Evolutionary conservation across 2,329 filamentous ascomycete species (phyloP), one percentile per base, ranked within the genome.

Genomic region (Pseudogymnoascus sp.): DNA sequence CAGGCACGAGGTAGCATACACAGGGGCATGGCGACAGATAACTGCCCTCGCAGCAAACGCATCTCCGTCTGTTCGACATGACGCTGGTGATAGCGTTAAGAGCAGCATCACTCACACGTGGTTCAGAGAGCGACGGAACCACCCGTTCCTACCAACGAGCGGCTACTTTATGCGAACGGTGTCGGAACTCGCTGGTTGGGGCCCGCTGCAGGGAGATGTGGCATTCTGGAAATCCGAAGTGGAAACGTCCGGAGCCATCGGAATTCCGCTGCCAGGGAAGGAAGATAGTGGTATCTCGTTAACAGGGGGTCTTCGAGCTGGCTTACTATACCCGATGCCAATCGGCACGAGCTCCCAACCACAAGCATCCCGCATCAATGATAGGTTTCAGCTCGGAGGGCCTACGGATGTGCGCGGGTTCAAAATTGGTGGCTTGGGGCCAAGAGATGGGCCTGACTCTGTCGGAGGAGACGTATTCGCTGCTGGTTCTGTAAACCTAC

Each of bases 351-450:
- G 77, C 13, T 45, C 71, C 67, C 59, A 78, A 18, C 82, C 87
- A 0, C 79, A 82, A 25, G 84, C 87, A 4, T 95, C 90, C 67
- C 86, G 90, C 31, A 83, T 97, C 70, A 97, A 95, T 72, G 94
- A 99, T 74, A 90, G 94, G 48, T 99, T 99, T 78, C 86, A 92
- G 70, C 88, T 99, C 33, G 94, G 94, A 45, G 94, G 94, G 0
- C 93, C 94, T 3, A 96, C 92, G 2, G 93, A 96, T 71, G 90
- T 99, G 12, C 89, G 94, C 61, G 94, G 94, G 1, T 99, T 99
- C 80, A 87, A 91, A 63, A 83, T 96, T 21, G 89, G 88, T 18
- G 94, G 94, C 1, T 81, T 99, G 5, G 94, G 94, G 7, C 92
- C 94, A 3, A 88, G 89, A 65, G 93, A 97, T 70, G 90, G 92